Conservation (phyloP, 352 stramenopile species). For the Pythium phragmiticola region DNA sequence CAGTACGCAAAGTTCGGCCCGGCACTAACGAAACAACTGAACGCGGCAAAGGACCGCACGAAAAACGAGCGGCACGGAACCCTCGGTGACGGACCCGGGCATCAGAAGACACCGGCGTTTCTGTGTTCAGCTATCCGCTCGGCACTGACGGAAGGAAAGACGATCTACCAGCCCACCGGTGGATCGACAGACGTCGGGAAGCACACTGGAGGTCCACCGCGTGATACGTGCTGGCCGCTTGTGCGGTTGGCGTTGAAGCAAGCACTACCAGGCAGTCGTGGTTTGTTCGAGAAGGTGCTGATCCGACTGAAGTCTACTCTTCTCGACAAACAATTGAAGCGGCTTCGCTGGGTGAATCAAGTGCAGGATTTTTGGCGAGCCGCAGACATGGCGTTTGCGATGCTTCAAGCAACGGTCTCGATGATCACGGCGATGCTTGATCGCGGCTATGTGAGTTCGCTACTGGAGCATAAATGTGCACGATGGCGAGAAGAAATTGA, state of each 20-base stretch:
- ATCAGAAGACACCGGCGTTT: slow-evolving; percentile 60
- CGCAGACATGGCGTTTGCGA: slow-evolving; percentile 8
- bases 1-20: neutral
- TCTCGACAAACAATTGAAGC: neutral
- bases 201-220: slow-evolving; percentile 40
- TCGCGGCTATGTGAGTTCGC: neutral
- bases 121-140: slow-evolving; percentile 32
- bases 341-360: neutral
- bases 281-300: slow-evolving; percentile 41
- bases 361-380: neutral
- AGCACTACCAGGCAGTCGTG: slow-evolving; percentile 31
- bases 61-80: slow-evolving; percentile 6
- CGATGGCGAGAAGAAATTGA: slow-evolving; percentile 9
- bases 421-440: neutral
- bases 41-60: slow-evolving; percentile 22
- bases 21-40: slow-evolving; percentile 26
- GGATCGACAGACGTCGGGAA: slow-evolving; percentile 50
- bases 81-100: slow-evolving; percentile 14
- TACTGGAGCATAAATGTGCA: neutral
- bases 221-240: slow-evolving; percentile 60
- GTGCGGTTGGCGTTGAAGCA: slow-evolving; percentile 35
- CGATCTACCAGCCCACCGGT: slow-evolving; percentile 13
- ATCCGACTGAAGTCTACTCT: slow-evolving; percentile 28
- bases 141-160: slow-evolving; percentile 3
- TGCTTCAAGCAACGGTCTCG: slow-evolving; percentile 10